phyloP scores from a whole-genome alignment of 2,329 filamentous ascomycete genomes.

The Rutstroemia sp. region DNA sequence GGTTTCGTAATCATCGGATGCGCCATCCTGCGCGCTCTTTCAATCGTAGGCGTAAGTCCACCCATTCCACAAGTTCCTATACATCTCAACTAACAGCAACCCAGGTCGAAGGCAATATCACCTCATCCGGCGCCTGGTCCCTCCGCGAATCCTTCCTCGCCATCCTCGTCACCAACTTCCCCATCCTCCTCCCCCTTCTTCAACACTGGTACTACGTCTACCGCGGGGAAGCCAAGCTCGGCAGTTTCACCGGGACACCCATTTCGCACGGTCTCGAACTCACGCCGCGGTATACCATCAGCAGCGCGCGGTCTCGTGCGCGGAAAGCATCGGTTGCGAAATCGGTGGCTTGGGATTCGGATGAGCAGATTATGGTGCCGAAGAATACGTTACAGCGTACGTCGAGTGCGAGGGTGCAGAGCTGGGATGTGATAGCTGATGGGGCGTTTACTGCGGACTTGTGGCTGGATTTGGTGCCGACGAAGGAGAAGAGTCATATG shows the following conservation, averaged over 20 bases:
- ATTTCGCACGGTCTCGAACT: background rate
- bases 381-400: background rate
- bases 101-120: background rate
- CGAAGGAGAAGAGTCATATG: conserved; percentile 2
- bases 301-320: background rate
- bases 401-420: background rate
- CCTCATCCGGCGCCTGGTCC: background rate
- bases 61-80: background rate
- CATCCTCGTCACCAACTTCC: background rate
- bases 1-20: conserved; percentile 2
- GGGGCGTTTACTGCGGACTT: background rate
- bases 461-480: background rate
- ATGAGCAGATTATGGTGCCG: conserved; percentile 2
- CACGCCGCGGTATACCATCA: background rate
- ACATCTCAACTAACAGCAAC: too few species aligned
- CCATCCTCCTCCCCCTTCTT: background rate
- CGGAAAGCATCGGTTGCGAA: background rate
- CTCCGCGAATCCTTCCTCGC: conserved; percentile 3
- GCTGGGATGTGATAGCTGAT: background rate
- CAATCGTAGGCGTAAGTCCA: background rate
- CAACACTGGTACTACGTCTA: background rate
- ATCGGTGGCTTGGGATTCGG: conserved; percentile 1
- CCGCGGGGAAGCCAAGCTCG: background rate
- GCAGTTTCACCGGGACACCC: background rate
- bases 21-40: background rate